Conservation (phyloP, 177 flowering plant species). For the Tripterygium wilfordii region DNA sequence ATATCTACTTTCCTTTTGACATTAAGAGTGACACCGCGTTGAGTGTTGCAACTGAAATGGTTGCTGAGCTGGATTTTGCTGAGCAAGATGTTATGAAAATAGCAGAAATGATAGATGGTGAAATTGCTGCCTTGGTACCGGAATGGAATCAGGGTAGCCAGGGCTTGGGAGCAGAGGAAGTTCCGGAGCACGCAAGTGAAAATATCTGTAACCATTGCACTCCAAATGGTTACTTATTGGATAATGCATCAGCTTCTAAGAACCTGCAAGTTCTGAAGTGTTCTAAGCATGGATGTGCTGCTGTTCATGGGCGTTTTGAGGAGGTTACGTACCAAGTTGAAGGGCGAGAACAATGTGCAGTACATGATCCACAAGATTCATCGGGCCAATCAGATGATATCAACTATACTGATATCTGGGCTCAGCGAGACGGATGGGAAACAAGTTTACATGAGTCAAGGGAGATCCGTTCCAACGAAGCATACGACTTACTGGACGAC, state of each 20-base stretch:
- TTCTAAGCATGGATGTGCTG: conserved; percentile 30
- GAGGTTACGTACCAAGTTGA: conserved; percentile 54
- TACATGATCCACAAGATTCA: conserved; percentile 15
- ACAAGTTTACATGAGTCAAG: conserved; percentile 13
- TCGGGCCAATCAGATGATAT: conserved; percentile 23
- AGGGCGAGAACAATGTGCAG: conserved; percentile 27
- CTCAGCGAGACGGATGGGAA: conserved; percentile 29
- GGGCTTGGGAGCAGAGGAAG: conserved; percentile 34
- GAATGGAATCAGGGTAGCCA: conserved; percentile 53
- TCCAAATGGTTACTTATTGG: conserved; percentile 30
- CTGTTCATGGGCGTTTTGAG: conserved; percentile 61
- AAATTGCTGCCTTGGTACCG: conserved; percentile 70
- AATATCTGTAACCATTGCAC: conserved; percentile 45
- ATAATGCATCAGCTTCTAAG: conserved; percentile 25
- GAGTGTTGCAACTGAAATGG: conserved; percentile 89
- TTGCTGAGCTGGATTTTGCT: conserved; percentile 70
- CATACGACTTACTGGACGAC: conserved; percentile 10
- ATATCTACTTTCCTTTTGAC: conserved; percentile 89
- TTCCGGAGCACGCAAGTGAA: conserved; percentile 7
- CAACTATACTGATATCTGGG: conserved; percentile 39
- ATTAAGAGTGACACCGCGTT: conserved; percentile 72
- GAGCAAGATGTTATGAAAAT: conserved; percentile 83
- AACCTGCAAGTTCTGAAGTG: conserved; percentile 32
- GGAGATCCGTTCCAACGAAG: conserved; percentile 25
- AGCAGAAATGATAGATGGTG: conserved; percentile 92